Base-by-base conservation (phyloP, 768 basidiomycete species). In the Favolaschia claudopus region DNA sequence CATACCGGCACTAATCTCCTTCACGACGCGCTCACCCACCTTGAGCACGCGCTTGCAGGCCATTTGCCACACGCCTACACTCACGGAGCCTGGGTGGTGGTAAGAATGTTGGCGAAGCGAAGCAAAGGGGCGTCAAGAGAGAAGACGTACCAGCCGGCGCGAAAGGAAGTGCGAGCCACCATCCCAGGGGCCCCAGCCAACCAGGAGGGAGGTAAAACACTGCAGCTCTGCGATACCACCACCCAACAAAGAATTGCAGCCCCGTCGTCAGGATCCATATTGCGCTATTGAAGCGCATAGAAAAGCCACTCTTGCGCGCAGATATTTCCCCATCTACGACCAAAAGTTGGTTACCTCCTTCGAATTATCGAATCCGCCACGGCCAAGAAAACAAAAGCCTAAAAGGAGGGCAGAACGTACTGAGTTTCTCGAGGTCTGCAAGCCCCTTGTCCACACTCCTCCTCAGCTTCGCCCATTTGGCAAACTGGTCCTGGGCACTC, bases 401-500 rank as follows among this genome's bases (percentile, higher is more conserved):
- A 32, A 12, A 22, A 38, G n/a, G 32, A 22, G 37, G n/a, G 45
- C 33, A 39, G 55, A 25, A 82, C 89, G 72, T 74, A 98, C 96
- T 99, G 61, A 95, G 82, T 73, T 89, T 91, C 78, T 99, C 96
- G 4, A 99, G 81, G 53, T 99, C 95, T 36, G 87, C 85, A 17
- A 97, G 74, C 19, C 91, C 93, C 75, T 96, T 98, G 78, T 99
- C 96, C 40, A 98, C 86, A 65, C 85, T 93, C 64, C 97, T 77
- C 67, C 92, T 79, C 70, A 99, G 77, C 77, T 95, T 95, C 43
- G 96, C 96, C 96, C 97, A 99, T 77, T 95, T 98, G 19, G 95
- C 93, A 72, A 99, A 99, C 69, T 99, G 93, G 70, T 98, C 96
- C 71, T 99, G 97, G 17, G 95, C 92, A 67, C 92, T 95, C 31